Evolutionary conservation across 2,329 filamentous ascomycete genomes (phyloP), one percentile per base, ranked within the genome.

Genomic region (Penicillium sp.): DNA sequence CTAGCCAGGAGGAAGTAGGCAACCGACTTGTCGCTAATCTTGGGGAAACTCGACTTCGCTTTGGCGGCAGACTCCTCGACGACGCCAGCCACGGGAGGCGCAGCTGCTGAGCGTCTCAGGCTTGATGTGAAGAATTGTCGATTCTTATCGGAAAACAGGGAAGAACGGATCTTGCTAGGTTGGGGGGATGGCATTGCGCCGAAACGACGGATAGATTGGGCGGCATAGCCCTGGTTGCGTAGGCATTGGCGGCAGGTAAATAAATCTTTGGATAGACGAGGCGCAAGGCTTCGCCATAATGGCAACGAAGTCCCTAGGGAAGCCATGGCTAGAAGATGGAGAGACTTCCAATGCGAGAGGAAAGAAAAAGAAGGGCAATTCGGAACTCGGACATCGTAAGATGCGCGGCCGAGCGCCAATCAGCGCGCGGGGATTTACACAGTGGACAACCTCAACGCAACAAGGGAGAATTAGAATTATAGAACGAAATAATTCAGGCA

Each of bases 1-100:
- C 92, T 97, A 43, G 87, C 93, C 52, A 99, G 78, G 42, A 99
- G 83, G 92, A 92, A 99, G 78, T 93, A 93, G 55, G 87, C 94
- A 40, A 96, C 92, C 9, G 80, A 78, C 75, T 90, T 94, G 54
- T 87, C 85, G 61, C 84, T 91, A 9, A 83, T 84, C 65, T 89
- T 74, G 16, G 83, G 83, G 65, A 82, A 85, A 59, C 70, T 67
- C 6, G 74, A 72, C 54, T 71, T 73, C 8, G 63, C 53, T 44
- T 70, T 66, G 7, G 65, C 52, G 14, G 63, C 58, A 13, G 55
- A 64, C 28, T 68, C 58, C 40, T 63, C 63, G 2, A 64, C 50
- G 5, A 64, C 55, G 42, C 53, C 60, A 4, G 55, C 54, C 9
- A 62, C 49, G 2, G 66, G 54, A 1, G 65, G 64, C 11, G 59